These are phyloP conservation scores for Aureobasidium subglaciale DNA, from an alignment of 2,329 filamentous ascomycete genomes.

Conservation along the genomic window DNA sequence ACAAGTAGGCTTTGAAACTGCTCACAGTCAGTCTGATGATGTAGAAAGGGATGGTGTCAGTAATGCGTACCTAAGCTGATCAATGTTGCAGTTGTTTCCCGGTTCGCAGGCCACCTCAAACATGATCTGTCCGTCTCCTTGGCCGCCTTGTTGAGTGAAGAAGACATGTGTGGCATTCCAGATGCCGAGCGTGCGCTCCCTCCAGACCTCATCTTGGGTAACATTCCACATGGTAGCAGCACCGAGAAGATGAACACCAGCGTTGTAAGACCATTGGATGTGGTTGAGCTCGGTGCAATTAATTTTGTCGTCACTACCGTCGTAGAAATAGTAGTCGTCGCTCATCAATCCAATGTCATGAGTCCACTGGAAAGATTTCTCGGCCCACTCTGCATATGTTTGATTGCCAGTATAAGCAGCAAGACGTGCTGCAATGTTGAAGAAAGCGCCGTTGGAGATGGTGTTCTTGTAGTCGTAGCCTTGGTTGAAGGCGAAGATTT, in stretches of 20 bases:
- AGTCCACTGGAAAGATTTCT: conserved; percentile 32
- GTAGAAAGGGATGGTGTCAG: background rate
- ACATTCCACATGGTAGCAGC: conserved; percentile 42
- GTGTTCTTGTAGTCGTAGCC: conserved; percentile 53
- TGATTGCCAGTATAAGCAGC: conserved; percentile 35
- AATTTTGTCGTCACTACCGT: conserved; percentile 38
- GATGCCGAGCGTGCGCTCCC: conserved; percentile 19
- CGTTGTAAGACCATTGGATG: conserved; percentile 41
- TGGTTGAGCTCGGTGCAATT: conserved; percentile 41
- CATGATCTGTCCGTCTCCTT: conserved; percentile 30
- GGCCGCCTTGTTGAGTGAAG: conserved; percentile 27
- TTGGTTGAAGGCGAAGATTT: conserved; percentile 41
- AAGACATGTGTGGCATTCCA: conserved; percentile 30
- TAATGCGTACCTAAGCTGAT: conserved; percentile 29
- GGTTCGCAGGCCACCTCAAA: conserved; percentile 39
- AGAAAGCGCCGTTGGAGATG: conserved; percentile 47
- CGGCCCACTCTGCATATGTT: conserved; percentile 61
- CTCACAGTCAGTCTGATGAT: background rate
- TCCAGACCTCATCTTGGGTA: conserved; percentile 23
- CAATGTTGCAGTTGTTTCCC: conserved; percentile 34
- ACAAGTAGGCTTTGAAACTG: conserved; percentile 38
- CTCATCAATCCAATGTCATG: conserved; percentile 50
- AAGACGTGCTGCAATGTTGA: conserved; percentile 41
- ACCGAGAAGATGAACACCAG: conserved; percentile 38
- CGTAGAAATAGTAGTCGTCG: conserved; percentile 39